Base-by-base conservation (phyloP, 2,329 filamentous ascomycete species). In the Pseudocercospora pini-densiflorae region DNA sequence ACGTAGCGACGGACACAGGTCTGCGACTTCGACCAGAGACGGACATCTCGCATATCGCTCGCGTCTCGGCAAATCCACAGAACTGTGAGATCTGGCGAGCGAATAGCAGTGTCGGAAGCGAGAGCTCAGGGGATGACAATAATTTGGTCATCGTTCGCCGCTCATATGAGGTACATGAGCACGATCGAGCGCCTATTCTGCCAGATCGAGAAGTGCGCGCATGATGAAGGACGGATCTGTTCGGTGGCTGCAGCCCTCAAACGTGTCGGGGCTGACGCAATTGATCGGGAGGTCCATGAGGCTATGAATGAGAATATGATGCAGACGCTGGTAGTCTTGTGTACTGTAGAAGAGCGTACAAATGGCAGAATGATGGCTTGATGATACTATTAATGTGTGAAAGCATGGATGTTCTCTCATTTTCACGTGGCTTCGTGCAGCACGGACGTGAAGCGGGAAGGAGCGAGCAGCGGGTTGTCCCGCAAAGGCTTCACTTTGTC, bases 141-240 rank as follows among this genome's bases (percentile, higher is more conserved):
- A 71, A 73, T 29, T 67, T 75, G 72, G 71, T 73, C 3, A 76
- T 76, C 40, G 54, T 73, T 23, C 71, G 73, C 1, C 73, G 72
- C 24, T 69, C 61, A 23, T 71, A 74, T 51, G 65, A 69, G 12
- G 68, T 75, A 10, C 68, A 58, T 40, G 55, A 74, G 60, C 71
- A 72, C 58, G 71, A 74, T 40, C 47, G 66, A 53, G 68, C 54
- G 58, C 72, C 72, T 1, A 71, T 74, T 14, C 47, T 59, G 47
- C 63, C 63, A 29, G 40, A 49, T 66, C 29, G 58, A 43, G 66
- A 31, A n/a, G 29, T 21, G 12, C 63, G 59, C 47, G 68, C 66
- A 67, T 70, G 54, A 68, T 19, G 55, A 29, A 36, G 24, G 47
- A 55, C 49, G 31, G 61, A 63, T 55, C 29, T 31, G 59, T 7